A percentile compares a stretch with the other conserved stretches of the same genome.
phyloP scores from a whole-genome alignment of 2,329 filamentous ascomycete genomes.

The Cladosporium sphaerospermum region DNA sequence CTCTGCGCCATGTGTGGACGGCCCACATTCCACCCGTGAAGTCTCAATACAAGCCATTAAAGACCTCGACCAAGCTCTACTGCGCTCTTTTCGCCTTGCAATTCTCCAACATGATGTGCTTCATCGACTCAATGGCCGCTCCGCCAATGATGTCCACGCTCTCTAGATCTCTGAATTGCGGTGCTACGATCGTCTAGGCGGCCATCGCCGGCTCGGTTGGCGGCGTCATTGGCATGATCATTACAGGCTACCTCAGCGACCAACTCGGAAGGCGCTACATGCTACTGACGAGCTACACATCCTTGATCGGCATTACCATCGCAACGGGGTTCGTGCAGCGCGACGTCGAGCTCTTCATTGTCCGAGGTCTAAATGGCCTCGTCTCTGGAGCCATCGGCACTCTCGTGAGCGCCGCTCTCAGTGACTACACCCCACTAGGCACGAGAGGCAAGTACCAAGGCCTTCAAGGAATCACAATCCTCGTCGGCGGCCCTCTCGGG shows the following conservation, averaged over 20 bases:
- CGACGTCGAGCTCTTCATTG: constrained; percentile 10
- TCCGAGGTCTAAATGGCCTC: constrained; percentile 16
- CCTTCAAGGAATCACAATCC: constrained; percentile 5
- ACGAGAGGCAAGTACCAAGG: constrained; percentile 18
- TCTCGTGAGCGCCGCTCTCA: constrained; percentile 22
- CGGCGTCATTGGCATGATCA: constrained; percentile 16
- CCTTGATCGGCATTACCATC: constrained; percentile 10
- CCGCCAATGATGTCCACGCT: constrained; percentile 14
- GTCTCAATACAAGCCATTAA: constrained; percentile 5
- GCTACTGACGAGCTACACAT: constrained; percentile 13
- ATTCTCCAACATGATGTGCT: constrained; percentile 7
- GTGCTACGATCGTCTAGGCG: constrained; percentile 17
- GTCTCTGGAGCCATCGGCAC: constrained; percentile 19
- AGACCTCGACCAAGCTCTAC: neutral
- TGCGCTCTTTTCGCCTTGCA: constrained; percentile 6
- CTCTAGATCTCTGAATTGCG: constrained; percentile 13
- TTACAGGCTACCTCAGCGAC: constrained; percentile 21
- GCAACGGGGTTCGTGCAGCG: constrained; percentile 11
- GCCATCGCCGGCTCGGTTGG: constrained; percentile 15
- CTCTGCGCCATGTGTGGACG: constrained; percentile 5
- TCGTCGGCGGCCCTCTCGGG: constrained; percentile 17
- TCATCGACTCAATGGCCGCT: constrained; percentile 15
- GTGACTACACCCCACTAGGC: constrained; percentile 16
- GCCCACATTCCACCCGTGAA: constrained; percentile 4
- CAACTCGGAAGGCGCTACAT: constrained; percentile 17